Conservation (phyloP, 345 rosid genomes). For the Moringa oleifera region DNA sequence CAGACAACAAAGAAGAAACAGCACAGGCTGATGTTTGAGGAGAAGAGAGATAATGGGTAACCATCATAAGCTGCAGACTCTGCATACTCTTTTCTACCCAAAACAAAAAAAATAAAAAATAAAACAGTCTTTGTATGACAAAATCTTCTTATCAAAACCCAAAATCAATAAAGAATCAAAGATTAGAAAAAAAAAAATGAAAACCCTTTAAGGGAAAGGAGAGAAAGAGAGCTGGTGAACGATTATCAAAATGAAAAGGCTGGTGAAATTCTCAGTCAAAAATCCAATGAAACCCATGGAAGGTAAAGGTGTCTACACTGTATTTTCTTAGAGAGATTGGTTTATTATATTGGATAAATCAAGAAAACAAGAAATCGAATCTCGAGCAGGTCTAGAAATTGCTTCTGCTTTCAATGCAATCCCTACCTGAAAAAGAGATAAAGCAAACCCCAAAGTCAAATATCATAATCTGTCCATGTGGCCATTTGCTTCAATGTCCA, state of each 20-base stretch:
- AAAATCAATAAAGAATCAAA: slow-evolving; percentile 1
- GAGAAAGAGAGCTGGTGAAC: background rate
- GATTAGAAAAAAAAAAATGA: background rate
- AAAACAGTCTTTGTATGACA: slow-evolving; percentile 13
- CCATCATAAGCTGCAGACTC: slow-evolving; percentile 8
- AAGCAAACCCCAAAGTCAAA: slow-evolving; percentile 11
- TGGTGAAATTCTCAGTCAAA: background rate
- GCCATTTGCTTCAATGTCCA: background rate
- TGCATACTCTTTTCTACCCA: slow-evolving; percentile 19
- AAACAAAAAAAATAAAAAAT: too few relatives aligned
- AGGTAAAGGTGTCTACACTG: background rate
- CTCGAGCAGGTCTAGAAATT: slow-evolving; percentile 4
- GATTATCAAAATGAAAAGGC: background rate
- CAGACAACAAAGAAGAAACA: slow-evolving; percentile 3
- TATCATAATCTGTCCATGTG: slow-evolving; percentile 3
- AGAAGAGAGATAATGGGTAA: slow-evolving; percentile 1
- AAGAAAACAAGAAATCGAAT: background rate
- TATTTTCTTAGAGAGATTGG: too few relatives aligned
- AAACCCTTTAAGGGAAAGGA: slow-evolving; percentile 1
- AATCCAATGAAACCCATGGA: slow-evolving; percentile 16
- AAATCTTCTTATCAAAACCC: slow-evolving; percentile 9
- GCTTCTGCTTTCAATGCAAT: slow-evolving; percentile 14
- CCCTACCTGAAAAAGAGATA: slow-evolving; percentile 15
- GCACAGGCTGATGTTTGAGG: slow-evolving; percentile 3
- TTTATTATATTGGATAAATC: too few relatives aligned